Base-by-base conservation (phyloP, 108 stramenopile genomes). In the Cyclotella atomus region DNA sequence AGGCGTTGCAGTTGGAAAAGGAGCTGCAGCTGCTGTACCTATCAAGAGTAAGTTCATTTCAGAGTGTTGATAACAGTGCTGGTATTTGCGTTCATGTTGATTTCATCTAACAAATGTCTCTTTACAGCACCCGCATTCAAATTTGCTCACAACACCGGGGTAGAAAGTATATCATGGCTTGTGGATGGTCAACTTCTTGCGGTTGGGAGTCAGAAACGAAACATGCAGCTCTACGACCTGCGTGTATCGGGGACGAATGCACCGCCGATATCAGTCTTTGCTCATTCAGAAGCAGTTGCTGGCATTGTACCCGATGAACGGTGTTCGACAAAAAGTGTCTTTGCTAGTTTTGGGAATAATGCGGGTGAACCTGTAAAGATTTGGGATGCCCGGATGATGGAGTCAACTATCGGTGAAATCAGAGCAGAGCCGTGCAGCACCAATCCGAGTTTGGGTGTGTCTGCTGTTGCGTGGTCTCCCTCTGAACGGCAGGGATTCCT, bases 361-460 rank as follows among this genome's bases (percentile, higher is more conserved):
- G 50, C 54, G 15, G 82, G 82, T 45, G 87, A 88, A 30, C 87
- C 86, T 28, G 86, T 91, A 7, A 87, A 88, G 60, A 54, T 91
- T 10, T 91, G 91, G 89, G 92, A 93, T 73, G 71, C 76, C 20
- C 73, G 92, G 43, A 77, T 75, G 73, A 88, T 84, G 80, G 89
- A 88, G 53, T 65, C 87, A 1, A 66, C 65, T 20, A 53, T 93
- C 20, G 73, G 79, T n/a, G 91, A 92, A 77, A 92, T 92, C 60
- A 64, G 68, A 14, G 49, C 55, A 23, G 32, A 41, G 43, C 0
- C 16, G n/a, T 49, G 16, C 9, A n/a, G n/a, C n/a, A 35, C 52
- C 71, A 43, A 32, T 32, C 0, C 38, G 8, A 56, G 59, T 35
- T 55, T n/a, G 32, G 83, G 75, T 28, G 84, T 87, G 17, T 75